phyloP scores from a whole-genome alignment of 164 flowering plant species.

The Aristolochia contorta region DNA sequence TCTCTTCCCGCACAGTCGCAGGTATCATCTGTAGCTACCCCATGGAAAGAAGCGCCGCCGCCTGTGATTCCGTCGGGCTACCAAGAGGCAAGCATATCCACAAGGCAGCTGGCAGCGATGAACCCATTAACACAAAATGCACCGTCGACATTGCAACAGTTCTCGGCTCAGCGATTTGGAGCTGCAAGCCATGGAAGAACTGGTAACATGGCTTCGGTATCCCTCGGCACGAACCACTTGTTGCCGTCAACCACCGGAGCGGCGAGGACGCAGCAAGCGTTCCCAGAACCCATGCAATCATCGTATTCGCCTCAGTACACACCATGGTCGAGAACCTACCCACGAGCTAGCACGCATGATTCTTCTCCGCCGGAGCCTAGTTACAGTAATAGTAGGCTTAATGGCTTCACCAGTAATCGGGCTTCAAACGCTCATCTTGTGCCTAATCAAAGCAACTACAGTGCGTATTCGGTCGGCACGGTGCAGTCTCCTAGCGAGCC shows the following conservation, averaged over 20 bases:
- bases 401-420: slow-evolving; percentile 9
- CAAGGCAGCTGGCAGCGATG: too few species aligned
- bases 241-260: not conserved
- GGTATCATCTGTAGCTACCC: not conserved
- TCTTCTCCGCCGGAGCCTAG: slow-evolving; percentile 17
- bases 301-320: slow-evolving; percentile 4
- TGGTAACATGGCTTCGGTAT: not conserved
- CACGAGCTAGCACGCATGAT: slow-evolving; percentile 11
- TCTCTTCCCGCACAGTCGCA: not conserved
- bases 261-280: slow-evolving; percentile 11
- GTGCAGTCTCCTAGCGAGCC: slow-evolving; percentile 17
- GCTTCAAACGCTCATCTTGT: slow-evolving; percentile 13
- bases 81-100: too few species aligned
- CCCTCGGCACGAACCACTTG: not conserved
- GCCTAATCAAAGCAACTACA: slow-evolving; percentile 23
- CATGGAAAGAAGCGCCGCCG: not conserved
- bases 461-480: slow-evolving; percentile 9
- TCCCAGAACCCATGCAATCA: slow-evolving; percentile 14
- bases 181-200: too few species aligned
- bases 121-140: too few species aligned
- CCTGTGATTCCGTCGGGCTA: not conserved
- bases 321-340: slow-evolving; percentile 10
- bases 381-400: slow-evolving; percentile 14
- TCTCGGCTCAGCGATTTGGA: too few species aligned
- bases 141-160: too few species aligned